Conservation (phyloP, 169 alveolate genomes). For the Eimeria maxima region DNA sequence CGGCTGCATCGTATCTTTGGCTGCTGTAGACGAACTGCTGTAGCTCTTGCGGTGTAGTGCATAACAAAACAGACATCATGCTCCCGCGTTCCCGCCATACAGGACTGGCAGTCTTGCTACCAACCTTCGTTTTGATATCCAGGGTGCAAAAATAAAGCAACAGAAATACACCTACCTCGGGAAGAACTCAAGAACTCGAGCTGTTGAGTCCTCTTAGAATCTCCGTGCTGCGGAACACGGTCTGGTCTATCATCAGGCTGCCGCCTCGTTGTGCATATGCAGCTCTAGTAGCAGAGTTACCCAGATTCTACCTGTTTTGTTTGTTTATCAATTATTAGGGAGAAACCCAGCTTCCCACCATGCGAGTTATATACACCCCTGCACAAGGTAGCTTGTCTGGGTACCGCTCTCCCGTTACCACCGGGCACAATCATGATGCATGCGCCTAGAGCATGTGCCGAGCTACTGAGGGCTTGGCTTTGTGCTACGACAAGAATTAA, state of each 20-base stretch:
- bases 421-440: conserved; percentile 21
- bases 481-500: background rate
- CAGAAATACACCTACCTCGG: conserved; percentile 2
- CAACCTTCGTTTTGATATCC: background rate
- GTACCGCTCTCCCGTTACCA: conserved; percentile 25
- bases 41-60: background rate
- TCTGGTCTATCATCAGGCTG: conserved; percentile 76
- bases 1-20: background rate
- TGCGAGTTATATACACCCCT: background rate
- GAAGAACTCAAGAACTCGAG: conserved; percentile 14
- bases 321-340: background rate
- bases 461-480: background rate
- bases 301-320: background rate
- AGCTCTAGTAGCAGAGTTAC: conserved; percentile 25
- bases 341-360: background rate
- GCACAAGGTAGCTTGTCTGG: background rate
- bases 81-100: background rate
- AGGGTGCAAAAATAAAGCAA: background rate
- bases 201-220: background rate
- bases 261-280: conserved; percentile 54
- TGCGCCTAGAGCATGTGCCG: background rate
- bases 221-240: conserved; percentile 13
- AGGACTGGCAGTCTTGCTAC: background rate
- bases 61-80: conserved; percentile 39
- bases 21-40: conserved; percentile 12